Base-by-base conservation (phyloP, 2,329 filamentous ascomycete species). In the Celoporthe dispersa region DNA sequence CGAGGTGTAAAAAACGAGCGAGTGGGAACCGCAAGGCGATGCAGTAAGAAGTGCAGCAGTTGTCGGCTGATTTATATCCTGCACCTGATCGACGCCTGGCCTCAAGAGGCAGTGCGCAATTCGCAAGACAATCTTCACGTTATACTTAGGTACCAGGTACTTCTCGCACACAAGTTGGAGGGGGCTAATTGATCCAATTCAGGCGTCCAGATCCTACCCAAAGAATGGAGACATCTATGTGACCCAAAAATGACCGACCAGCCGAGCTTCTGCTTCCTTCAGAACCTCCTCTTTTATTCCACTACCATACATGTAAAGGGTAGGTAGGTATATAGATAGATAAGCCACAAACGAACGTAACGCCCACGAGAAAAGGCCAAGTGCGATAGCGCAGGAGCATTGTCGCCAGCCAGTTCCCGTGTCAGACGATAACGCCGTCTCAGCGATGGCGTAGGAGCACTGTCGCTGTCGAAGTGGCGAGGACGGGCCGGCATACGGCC, bases 371-470 rank as follows among this genome's bases (percentile, higher is more conserved):
- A 68, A 72, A 48, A 66, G 66, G 62, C 68, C 70, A 35, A 31
- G 51, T 64, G 79, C 84, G 83, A 86, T 86, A 86, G 85, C 85
- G 85, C 80, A 81, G 70, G 65, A 81, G 85, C 85, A 86, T 86
- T 86, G 79, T 87, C 84, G 84, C 79, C 78, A 75, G 74, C 76
- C 67, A 78, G 75, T 62, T 68, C 70, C 82, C 83, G 81, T 83
- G 84, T 79, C 78, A 70, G 68, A 72, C 73, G 81, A 84, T 80
- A 39, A 82, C 83, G 80, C 83, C 83, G 83, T 85, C 84, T 82
- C 83, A 83, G 83, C 83, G 80, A 86, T 86, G 84, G 84, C 84
- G 84, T 85, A 85, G 78, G 72, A 84, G 84, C 84, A 85, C 84
- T 86, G 77, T 86, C 83, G 82, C 83, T 81, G 84, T 83, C 84